phyloP scores from a whole-genome alignment of 352 stramenopile genomes.

The Globisporangium abappressorium region DNA sequence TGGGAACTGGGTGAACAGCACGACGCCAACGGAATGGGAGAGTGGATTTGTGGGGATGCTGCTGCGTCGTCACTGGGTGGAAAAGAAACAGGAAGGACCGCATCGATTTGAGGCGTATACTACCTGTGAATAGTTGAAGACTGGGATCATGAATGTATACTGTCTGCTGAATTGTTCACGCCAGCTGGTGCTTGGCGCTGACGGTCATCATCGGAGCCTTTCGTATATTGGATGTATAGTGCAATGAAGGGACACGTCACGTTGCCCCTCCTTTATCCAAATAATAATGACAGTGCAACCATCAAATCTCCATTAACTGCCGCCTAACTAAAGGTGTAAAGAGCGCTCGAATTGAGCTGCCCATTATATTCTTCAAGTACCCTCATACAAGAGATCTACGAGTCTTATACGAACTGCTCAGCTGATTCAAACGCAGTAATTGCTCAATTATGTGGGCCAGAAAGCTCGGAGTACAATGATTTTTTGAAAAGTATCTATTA shows the following conservation, averaged over 20 bases:
- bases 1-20: not conserved
- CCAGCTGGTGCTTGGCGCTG: not conserved
- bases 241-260: not conserved
- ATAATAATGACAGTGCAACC: not conserved
- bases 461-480: not conserved
- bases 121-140: not conserved
- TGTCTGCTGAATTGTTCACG: not conserved
- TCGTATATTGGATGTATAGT: not conserved
- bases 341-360: not conserved
- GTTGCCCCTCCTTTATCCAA: not conserved
- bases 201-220: not conserved
- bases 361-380: too few relatives aligned
- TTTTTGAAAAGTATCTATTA: too few relatives aligned
- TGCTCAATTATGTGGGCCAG: not conserved
- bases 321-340: not conserved
- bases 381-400: not conserved
- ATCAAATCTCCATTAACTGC: not conserved
- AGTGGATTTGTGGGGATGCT: not conserved
- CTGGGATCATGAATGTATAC: not conserved
- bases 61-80: not conserved
- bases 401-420: not conserved
- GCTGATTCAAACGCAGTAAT: not conserved
- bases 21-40: not conserved
- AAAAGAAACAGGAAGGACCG: not conserved
- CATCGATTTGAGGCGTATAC: not conserved